Evolutionary conservation across 73 alveolate species (phyloP), one percentile per base, ranked within the genome.

Genomic region (Stentor coeruleus): DNA sequence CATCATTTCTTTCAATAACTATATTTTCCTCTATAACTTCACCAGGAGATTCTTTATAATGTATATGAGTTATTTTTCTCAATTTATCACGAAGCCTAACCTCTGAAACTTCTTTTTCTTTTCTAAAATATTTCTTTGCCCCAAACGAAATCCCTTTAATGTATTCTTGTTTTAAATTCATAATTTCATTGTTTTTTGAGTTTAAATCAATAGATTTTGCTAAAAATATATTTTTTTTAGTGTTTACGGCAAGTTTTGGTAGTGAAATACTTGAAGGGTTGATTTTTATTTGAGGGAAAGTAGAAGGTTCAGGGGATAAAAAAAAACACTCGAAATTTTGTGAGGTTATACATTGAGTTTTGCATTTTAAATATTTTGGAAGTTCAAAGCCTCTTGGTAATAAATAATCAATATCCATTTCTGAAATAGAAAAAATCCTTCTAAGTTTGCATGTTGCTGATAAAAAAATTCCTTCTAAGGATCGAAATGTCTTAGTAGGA

Each of bases 101-200:
- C 11, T 66, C 79, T 26, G 36, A 37, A 14, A 28, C 15, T 66
- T 20, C 79, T 66, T 66, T 66, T 28, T 66, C 37, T 66, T 66
- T 66, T 15, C 79, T 20, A 66, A 66, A 66, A 66, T 20, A 66
- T 33, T 20, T 20, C 33, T 66, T 66, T 66, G 79, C 37, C 14
- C 79, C 79, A 20, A 66, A 66, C n/a, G n/a, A 28, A 66, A 66
- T 66, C 33, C 79, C 79, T 66, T 66, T 66, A 37, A 66, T 66
- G 37, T 66, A 31, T 2, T 20, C 79, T 20, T 20, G 26, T 66
- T 66, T 66, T 33, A 66, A 57, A 20, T 57, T n/a, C 15, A 1
- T 57, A 0, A 57, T 57, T 57, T 57, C 73, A n/a, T 57, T n/a
- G 3, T 57, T 57, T n/a, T n/a, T 57, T n/a, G 28, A 0, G 28